Conservation (phyloP, 164 flowering plant species). For the Chimonanthus salicifolius region DNA sequence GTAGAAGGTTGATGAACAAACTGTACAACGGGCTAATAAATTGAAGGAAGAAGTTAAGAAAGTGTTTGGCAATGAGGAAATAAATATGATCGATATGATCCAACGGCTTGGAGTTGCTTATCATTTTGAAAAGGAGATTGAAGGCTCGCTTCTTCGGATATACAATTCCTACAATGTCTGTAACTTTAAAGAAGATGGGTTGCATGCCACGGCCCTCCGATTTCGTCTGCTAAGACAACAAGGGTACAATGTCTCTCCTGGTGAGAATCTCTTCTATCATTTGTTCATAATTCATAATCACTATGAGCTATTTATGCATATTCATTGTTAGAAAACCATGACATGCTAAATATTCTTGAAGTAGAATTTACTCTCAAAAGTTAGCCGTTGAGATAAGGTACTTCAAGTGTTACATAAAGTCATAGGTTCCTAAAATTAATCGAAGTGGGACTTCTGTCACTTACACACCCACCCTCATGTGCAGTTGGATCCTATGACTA, state of each 20-base stretch:
- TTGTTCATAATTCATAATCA: not conserved
- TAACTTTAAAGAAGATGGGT: not conserved
- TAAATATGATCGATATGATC: constrained; percentile 6
- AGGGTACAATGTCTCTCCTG: constrained; percentile 2
- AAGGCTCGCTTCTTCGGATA: not conserved
- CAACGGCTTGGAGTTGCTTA: constrained; percentile 10
- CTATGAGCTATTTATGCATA: too few relatives aligned
- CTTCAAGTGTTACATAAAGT: not conserved
- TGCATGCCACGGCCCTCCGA: constrained; percentile 6
- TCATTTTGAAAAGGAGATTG: constrained; percentile 11
- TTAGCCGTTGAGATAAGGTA: not conserved
- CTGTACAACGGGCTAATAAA: not conserved
- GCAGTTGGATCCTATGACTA: too few relatives aligned
- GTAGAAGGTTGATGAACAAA: constrained; percentile 2
- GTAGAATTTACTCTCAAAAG: too few relatives aligned
- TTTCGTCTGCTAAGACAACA: constrained; percentile 12
- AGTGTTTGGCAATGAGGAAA: not conserved
- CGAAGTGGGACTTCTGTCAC: not conserved
- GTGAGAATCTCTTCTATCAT: not conserved
- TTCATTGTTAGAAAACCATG: too few relatives aligned
- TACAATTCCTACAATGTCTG: not conserved
- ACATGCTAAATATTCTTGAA: too few relatives aligned
- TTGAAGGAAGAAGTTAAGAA: constrained; percentile 5
- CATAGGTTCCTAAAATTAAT: too few relatives aligned
- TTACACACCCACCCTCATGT: not conserved